phyloP scores from a whole-genome alignment of 2,329 filamentous ascomycete species.

The Botrytis hyacinthi region DNA sequence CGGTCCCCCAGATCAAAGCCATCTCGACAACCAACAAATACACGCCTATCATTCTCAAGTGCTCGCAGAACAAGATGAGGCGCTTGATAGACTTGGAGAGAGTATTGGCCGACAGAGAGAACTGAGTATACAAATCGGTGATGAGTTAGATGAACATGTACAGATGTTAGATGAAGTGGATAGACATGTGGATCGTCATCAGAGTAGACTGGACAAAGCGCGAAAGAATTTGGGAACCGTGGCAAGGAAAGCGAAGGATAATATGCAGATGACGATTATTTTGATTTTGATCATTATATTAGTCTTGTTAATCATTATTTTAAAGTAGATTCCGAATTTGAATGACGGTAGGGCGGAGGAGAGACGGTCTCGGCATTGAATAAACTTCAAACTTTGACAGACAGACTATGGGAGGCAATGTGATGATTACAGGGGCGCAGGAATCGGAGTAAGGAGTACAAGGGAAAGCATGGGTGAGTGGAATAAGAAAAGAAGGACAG shows the following conservation, averaged over 20 bases:
- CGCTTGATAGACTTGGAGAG: conserved; percentile 83
- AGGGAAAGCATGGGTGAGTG: not conserved
- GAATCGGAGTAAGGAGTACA: conserved; percentile 8
- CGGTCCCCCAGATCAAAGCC: conserved; percentile 39
- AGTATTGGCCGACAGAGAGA: conserved; percentile 87
- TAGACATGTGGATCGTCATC: conserved; percentile 75
- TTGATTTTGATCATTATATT: conserved; percentile 65
- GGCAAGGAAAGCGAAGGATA: conserved; percentile 72
- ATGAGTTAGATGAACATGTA: conserved; percentile 90
- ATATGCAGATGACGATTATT: conserved; percentile 77
- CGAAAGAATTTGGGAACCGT: conserved; percentile 69
- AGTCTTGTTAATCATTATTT: conserved; percentile 64
- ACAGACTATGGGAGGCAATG: not conserved
- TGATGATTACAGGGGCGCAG: not conserved
- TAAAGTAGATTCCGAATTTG: conserved; percentile 48
- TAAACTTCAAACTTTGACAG: not conserved
- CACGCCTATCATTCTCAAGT: conserved; percentile 80
- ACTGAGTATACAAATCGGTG: conserved; percentile 91
- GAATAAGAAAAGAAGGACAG: not conserved
- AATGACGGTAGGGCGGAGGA: not conserved
- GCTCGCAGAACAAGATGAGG: conserved; percentile 85
- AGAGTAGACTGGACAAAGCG: conserved; percentile 71
- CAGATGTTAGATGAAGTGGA: conserved; percentile 88
- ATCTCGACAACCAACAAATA: conserved; percentile 78
- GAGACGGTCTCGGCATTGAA: not conserved